A percentile compares a stretch with the other conserved stretches of the same genome.
These are phyloP conservation scores for Dryas drummondii DNA, from an alignment of 306 rosid genomes.

Conservation along the genomic window DNA sequence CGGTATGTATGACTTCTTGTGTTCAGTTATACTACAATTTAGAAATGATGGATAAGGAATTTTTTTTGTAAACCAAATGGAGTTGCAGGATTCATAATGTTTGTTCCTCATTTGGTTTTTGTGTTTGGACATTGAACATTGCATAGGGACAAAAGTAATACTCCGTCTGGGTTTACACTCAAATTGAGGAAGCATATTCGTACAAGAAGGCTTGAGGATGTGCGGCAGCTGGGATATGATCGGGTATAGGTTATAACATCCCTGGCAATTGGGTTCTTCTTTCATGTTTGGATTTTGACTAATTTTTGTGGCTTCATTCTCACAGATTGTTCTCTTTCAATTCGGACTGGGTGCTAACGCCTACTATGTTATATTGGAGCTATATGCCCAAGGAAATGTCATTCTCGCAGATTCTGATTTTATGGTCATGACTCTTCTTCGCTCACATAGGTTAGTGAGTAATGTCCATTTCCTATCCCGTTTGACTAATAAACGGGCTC, in stretches of 20 bases:
- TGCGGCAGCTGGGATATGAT: conserved; percentile 97
- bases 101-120: background rate
- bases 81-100: background rate
- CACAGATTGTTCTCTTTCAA: conserved; percentile 92
- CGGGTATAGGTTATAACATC: conserved; percentile 45
- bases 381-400: conserved; percentile 93
- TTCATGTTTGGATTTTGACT: background rate
- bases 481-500: background rate
- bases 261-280: background rate
- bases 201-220: conserved; percentile 94
- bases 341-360: conserved; percentile 95
- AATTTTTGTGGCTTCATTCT: background rate
- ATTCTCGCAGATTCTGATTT: conserved; percentile 76
- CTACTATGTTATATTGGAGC: conserved; percentile 84
- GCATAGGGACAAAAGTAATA: conserved; percentile 81
- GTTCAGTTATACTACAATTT: background rate
- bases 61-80: background rate
- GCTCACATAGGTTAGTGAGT: conserved; percentile 79
- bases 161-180: conserved; percentile 97
- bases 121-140: background rate
- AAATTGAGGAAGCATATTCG: conserved; percentile 92
- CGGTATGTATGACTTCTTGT: conserved; percentile 37
- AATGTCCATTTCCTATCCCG: background rate
- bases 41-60: background rate
- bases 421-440: conserved; percentile 91